Conservation (phyloP, 805 yeast genomes). For the Kluyveromyces siamensis region DNA sequence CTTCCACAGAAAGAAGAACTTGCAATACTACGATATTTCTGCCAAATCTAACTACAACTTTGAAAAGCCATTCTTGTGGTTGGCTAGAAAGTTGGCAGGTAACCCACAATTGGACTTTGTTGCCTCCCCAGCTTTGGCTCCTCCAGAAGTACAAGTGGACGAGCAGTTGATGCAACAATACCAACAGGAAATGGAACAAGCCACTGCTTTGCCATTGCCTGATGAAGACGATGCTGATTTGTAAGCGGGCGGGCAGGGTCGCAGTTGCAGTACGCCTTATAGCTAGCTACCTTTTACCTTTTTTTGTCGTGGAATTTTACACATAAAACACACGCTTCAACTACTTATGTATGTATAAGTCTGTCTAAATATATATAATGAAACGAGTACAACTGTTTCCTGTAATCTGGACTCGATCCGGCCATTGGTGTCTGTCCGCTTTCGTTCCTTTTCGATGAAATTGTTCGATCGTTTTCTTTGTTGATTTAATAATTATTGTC, state of each 20-base stretch:
- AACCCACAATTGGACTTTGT: slow-evolving; percentile 97
- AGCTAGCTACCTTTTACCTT: neutral
- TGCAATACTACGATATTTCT: slow-evolving; percentile 98
- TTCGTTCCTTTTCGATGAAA: too few relatives aligned
- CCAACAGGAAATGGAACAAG: slow-evolving; percentile 99
- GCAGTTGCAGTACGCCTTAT: slow-evolving; percentile 2
- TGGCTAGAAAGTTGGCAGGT: slow-evolving; percentile 98
- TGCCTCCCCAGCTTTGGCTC: slow-evolving; percentile 98
- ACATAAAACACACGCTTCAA: too few relatives aligned
- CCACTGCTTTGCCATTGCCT: slow-evolving; percentile 98
- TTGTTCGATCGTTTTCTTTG: too few relatives aligned
- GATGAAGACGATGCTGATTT: slow-evolving; percentile 99
- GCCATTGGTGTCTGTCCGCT: too few relatives aligned
- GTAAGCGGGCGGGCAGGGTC: slow-evolving; percentile 33
- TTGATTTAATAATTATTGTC: too few relatives aligned
- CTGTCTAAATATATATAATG: too few relatives aligned
- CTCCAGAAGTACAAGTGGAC: slow-evolving; percentile 98
- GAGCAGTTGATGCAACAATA: slow-evolving; percentile 94
- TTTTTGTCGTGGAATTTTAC: neutral
- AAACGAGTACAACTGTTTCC: too few relatives aligned
- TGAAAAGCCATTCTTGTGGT: slow-evolving; percentile 99
- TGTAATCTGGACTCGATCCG: too few relatives aligned
- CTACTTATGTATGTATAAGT: too few relatives aligned
- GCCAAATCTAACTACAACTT: slow-evolving; percentile 99
- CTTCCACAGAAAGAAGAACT: slow-evolving; percentile 99